These are phyloP conservation scores for Cyclotella choctawhatcheeana DNA, from an alignment of 108 stramenopile genomes.

Conservation along the genomic window DNA sequence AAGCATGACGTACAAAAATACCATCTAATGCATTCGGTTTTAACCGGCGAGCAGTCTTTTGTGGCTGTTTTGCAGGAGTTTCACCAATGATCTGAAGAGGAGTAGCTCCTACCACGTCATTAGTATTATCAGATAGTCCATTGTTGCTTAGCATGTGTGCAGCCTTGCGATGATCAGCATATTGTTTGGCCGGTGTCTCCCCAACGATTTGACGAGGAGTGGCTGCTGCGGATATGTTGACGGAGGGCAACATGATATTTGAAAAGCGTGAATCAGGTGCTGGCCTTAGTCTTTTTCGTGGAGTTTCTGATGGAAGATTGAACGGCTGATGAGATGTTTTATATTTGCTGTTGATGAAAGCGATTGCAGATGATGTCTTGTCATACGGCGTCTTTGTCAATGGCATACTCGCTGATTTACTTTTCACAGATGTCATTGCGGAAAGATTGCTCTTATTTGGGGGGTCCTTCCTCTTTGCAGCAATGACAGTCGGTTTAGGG, in stretches of 20 bases:
- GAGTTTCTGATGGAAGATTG: no score
- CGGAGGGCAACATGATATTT: no score
- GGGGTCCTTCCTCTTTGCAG: slow-evolving; percentile 11
- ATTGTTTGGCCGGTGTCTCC: slow-evolving; percentile 20
- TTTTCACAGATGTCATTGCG: background rate
- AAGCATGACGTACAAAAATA: slow-evolving; percentile 4
- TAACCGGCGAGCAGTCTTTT: background rate
- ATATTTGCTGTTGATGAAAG: background rate
- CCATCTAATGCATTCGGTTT: slow-evolving; percentile 6
- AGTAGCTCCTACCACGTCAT: background rate
- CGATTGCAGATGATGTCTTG: background rate
- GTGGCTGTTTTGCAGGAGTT: slow-evolving; percentile 13
- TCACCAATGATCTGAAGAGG: slow-evolving; percentile 22
- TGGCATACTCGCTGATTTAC: no score
- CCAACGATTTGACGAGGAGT: slow-evolving; percentile 19
- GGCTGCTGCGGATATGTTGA: slow-evolving; percentile 11
- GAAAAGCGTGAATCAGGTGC: no score
- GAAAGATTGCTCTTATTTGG: background rate
- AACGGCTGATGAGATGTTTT: background rate
- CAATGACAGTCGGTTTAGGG: background rate
- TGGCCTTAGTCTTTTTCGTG: slow-evolving; percentile 24
- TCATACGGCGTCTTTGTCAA: background rate
- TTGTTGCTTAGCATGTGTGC: no score
- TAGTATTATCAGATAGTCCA: background rate
- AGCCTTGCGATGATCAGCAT: no score